A percentile compares a stretch with the other conserved stretches of the same genome.
These are phyloP conservation scores for Fusarium nematophilum DNA, from an alignment of 2,329 filamentous ascomycete genomes.

Conservation along the genomic window DNA sequence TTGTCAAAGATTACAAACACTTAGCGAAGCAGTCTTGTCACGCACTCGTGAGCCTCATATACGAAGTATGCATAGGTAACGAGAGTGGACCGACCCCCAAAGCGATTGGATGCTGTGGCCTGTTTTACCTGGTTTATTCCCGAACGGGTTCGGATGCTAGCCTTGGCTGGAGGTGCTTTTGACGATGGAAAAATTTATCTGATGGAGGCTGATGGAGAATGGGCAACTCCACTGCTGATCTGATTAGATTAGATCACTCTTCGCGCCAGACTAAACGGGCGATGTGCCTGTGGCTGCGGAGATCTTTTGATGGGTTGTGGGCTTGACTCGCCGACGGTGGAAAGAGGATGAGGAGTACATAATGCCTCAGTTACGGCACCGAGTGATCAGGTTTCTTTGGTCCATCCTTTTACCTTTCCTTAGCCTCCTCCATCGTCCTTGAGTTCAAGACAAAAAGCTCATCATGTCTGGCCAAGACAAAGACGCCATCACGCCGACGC, in stretches of 20 bases:
- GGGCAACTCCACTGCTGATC: slow-evolving; percentile 7
- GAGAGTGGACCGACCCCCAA: no score
- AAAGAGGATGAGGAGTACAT: slow-evolving; percentile 2
- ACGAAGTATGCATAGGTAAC: not conserved
- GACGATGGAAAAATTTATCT: not conserved
- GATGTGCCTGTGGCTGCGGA: no score
- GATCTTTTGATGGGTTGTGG: no score
- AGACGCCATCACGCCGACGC: slow-evolving; percentile 14
- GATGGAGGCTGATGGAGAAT: not conserved
- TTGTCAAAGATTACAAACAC: not conserved
- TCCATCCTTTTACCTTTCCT: not conserved
- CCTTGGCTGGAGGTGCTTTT: not conserved
- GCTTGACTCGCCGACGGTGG: no score
- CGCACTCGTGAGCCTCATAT: not conserved
- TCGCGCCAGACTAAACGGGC: no score
- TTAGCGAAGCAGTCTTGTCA: not conserved
- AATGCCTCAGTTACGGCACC: not conserved
- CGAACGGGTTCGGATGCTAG: not conserved
- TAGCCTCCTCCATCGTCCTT: no score
- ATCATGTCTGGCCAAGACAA: slow-evolving; percentile 26
- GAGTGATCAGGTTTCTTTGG: not conserved
- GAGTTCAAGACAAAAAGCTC: not conserved
- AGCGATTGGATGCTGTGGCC: no score
- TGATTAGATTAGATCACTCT: slow-evolving; percentile 30
- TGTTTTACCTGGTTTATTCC: not conserved